Evolutionary conservation across 2,329 filamentous ascomycete genomes (phyloP), one percentile per base, ranked within the genome.

Genomic region (Fusarium compactum): DNA sequence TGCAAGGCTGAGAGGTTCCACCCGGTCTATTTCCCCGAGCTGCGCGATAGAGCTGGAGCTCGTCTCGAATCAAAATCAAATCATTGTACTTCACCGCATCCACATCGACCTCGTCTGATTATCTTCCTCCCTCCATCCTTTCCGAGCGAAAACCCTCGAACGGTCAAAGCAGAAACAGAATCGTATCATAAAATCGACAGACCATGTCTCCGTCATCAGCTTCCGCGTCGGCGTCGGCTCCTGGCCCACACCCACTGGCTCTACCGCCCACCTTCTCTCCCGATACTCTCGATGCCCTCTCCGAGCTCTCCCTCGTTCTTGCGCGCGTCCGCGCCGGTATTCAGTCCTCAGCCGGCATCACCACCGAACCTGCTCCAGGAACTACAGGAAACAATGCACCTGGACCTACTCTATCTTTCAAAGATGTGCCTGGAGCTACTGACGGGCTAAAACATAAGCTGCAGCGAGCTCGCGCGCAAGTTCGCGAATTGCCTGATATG

Each of bases 271-370:
- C 91, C 59, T 91, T 96, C 67, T 88, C 92, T 52, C 92, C 95
- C 29, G 91, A 95, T 80, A 89, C 90, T 52, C 93, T 98, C 82
- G 95, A 97, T 83, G 89, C 94, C 73, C 87, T 97, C 57, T 93
- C 94, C 27, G 90, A 94, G 76, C 89, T 98, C 57, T 91, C 93
- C 76, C 86, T 90, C 63, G 89, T 97, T 72, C 89, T 98, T 66
- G 85, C 89, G 71, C 92, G 92, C 53, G 87, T 98, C 20, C 89
- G 92, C 72, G 77, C 80, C 40, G 84, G 83, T 18, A 80, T 83
- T 73, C 73, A 82, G 76, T 78, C 81, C 47, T 79, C 80, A 14
- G 74, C 81, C 41, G 78, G 82, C 56, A 76, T 82, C 51, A 79
- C 80, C 46, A 78, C 79, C 8, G 81, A 80, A 51, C 79, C 78